Evolutionary conservation across 768 basidiomycete genomes (phyloP), one percentile per base, ranked within the genome.

Genomic region (Mycena capillaripes): DNA sequence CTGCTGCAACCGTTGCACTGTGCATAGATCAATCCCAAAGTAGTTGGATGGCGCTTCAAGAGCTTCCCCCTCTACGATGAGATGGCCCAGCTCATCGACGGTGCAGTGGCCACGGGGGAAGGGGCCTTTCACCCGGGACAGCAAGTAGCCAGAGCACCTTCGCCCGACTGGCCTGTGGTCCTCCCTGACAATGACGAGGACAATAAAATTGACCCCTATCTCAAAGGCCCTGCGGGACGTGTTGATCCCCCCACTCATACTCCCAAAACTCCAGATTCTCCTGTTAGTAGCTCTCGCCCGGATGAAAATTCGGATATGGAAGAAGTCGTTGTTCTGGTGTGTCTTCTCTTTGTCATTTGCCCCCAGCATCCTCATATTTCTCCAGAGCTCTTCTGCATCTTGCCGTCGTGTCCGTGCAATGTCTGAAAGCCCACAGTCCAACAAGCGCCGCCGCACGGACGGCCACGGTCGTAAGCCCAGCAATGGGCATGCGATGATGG

Each of bases 401-500:
- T 27, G 59, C 23, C 34, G 32, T 16, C 59, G 42, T 27, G 42
- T 61, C 9, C 42, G 59, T 7, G 59, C 59, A 2, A 30, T 61
- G 42, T 61, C 59, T 7, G 59, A 61, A 25, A 42, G 27, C 59
- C 42, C 59, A 32, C 30, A 8, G 2, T 2, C 59, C 1, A 12
- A 23, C 25, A 61, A 61, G 30, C 42, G 42, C 19, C 40, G 10
- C 27, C 36, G 59, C 11, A 61, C 32, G 21, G 62, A 63, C 27
- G 62, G 62, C 17, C 62, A 63, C 27, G 62, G 62, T 1, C 62
- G 34, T 12, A 63, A 63, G 48, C 62, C 62, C 14, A 63, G 62
- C 36, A 40, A 27, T 14, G 62, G 62, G 4, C 62, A 63, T 34
- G 62, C 62, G 6, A 32, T 63, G 23, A 34, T 63, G 32, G 62